Conservation (phyloP, 192 early-diverging fungal genomes). For the Coemansia sp. region DNA sequence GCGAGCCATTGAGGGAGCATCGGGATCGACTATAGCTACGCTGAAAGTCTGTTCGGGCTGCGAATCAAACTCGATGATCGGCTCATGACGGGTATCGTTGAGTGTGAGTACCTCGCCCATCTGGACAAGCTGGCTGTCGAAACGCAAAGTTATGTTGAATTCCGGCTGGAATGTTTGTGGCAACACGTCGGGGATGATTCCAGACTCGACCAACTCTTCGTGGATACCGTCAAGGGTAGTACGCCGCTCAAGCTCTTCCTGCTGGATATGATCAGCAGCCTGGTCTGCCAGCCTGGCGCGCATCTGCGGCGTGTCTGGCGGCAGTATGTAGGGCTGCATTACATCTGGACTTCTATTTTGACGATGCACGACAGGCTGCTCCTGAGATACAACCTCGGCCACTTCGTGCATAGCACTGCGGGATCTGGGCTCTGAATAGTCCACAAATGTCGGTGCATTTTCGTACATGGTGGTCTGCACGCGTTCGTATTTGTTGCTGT, state of each 20-base stretch:
- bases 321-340: not conserved
- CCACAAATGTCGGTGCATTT: not conserved
- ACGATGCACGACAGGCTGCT: not conserved
- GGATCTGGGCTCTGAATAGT: too few relatives aligned
- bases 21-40: conserved; percentile 36
- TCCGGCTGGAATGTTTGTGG: conserved; percentile 21
- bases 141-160: conserved; percentile 22
- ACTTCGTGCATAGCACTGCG: too few relatives aligned
- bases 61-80: conserved; percentile 34
- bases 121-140: conserved; percentile 10
- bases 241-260: conserved; percentile 4
- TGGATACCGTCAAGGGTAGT: conserved; percentile 9
- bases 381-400: too few relatives aligned
- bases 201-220: conserved; percentile 1
- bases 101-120: conserved; percentile 36
- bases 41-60: conserved; percentile 21
- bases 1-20: conserved; percentile 17
- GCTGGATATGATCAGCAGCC: not conserved
- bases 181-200: conserved; percentile 30
- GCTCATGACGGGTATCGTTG: conserved; percentile 22
- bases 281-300: not conserved
- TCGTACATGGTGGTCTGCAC: not conserved
- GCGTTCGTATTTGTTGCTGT: not conserved
- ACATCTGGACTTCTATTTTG: too few relatives aligned
- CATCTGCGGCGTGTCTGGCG: not conserved